Conservation (phyloP, 2,329 filamentous ascomycete species). For the Fusarium virguliforme region DNA sequence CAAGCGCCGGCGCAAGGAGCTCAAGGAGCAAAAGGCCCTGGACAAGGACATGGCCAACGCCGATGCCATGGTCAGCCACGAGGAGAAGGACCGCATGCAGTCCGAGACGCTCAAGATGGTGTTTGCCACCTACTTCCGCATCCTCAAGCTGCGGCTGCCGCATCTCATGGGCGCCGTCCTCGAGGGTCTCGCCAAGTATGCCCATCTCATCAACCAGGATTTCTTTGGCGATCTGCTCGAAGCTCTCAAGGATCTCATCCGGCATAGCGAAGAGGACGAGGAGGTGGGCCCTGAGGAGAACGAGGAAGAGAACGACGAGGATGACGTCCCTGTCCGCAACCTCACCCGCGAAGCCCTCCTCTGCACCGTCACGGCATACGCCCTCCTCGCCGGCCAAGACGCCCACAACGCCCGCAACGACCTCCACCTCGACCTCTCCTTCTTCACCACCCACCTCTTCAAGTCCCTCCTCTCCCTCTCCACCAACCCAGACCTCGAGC, state of each 20-base stretch:
- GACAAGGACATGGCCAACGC: constrained; percentile 96
- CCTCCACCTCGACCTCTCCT: constrained; percentile 91
- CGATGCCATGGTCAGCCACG: constrained; percentile 90
- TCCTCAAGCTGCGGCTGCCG: constrained; percentile 85
- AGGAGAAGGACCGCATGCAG: constrained; percentile 94
- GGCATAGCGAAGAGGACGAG: constrained; percentile 76
- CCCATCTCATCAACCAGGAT: constrained; percentile 98
- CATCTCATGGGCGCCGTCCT: constrained; percentile 97
- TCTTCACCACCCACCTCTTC: constrained; percentile 96
- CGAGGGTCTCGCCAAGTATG: constrained; percentile 93
- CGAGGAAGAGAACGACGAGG: constrained; percentile 62
- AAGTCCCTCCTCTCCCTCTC: constrained; percentile 84
- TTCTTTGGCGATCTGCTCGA: constrained; percentile 98
- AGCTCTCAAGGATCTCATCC: constrained; percentile 92
- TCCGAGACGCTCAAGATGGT: constrained; percentile 96
- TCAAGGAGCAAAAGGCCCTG: constrained; percentile 88
- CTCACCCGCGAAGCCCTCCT: constrained; percentile 89
- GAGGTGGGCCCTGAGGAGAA: constrained; percentile 64
- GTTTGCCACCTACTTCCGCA: constrained; percentile 95
- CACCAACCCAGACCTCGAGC: constrained; percentile 88
- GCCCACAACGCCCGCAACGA: constrained; percentile 85
- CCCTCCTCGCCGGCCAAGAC: constrained; percentile 95
- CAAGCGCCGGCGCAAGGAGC: constrained; percentile 86
- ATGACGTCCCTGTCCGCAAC: constrained; percentile 73
- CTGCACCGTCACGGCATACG: constrained; percentile 96